Conservation (phyloP, 2,329 filamentous ascomycete genomes). For the Fusarium piperis region DNA sequence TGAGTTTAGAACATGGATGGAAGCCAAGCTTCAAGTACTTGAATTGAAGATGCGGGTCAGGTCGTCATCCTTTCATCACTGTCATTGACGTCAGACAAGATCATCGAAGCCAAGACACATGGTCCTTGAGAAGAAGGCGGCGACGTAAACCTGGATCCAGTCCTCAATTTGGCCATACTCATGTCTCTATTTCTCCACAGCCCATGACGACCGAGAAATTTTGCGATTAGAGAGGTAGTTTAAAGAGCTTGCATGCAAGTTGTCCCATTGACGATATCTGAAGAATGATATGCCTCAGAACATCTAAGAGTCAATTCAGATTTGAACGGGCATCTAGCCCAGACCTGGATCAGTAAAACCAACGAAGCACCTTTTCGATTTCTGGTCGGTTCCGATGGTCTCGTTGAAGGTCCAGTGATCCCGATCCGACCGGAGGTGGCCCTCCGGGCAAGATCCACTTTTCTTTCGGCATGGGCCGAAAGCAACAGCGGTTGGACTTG, state of each 20-base stretch:
- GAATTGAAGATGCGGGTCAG: background rate
- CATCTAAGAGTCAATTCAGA: no score
- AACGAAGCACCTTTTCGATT: background rate
- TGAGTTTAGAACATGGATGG: no score
- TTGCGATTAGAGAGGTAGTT: background rate
- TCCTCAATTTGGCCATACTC: background rate
- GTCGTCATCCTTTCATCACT: conserved; percentile 38
- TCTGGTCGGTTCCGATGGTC: background rate
- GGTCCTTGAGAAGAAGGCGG: background rate
- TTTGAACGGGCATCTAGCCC: no score
- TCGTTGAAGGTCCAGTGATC: conserved; percentile 4
- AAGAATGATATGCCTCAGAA: no score
- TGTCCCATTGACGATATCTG: background rate
- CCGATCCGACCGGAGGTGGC: conserved; percentile 22
- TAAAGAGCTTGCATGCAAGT: background rate
- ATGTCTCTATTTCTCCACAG: background rate
- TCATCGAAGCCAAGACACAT: background rate
- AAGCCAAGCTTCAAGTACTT: background rate
- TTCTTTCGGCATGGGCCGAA: background rate
- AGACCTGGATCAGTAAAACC: background rate
- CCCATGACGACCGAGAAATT: background rate
- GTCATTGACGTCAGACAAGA: conserved; percentile 35
- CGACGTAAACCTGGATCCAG: background rate
- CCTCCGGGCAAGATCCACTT: conserved; percentile 8
- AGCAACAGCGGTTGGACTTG: background rate